Evolutionary conservation across 208 protist genomes (phyloP).

Genomic region (Acanthamoeba healyi): DNA sequence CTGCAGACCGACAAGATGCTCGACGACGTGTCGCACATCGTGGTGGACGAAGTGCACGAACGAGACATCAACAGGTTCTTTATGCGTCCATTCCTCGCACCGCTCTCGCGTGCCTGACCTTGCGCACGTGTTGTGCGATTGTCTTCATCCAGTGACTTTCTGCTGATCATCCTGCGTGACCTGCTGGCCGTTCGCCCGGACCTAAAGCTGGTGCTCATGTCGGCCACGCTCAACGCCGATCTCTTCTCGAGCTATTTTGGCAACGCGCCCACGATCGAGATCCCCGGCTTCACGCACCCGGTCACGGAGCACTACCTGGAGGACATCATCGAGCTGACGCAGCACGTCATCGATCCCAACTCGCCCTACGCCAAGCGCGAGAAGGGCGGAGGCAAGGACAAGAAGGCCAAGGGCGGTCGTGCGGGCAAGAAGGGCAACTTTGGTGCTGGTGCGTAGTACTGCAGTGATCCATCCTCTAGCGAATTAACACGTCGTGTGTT

Average conservation of each 20-base stretch:
- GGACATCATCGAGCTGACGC: slow-evolving; percentile 92
- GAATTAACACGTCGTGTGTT: no score
- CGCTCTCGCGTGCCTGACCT: not conserved
- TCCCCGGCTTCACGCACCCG: slow-evolving; percentile 96
- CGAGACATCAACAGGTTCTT: slow-evolving; percentile 79
- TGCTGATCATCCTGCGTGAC: slow-evolving; percentile 82
- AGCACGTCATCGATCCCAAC: slow-evolving; percentile 85
- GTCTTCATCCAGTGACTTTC: slow-evolving; percentile 67
- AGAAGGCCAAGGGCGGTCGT: slow-evolving; percentile 61
- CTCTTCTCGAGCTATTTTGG: slow-evolving; percentile 85
- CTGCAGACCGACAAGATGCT: slow-evolving; percentile 74
- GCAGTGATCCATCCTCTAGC: not conserved
- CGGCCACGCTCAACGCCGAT: slow-evolving; percentile 88
- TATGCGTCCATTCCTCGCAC: not conserved
- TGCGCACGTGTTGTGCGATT: not conserved
- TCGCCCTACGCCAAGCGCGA: slow-evolving; percentile 44
- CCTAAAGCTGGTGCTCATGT: slow-evolving; percentile 89
- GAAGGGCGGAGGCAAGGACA: not conserved
- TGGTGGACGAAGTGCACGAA: slow-evolving; percentile 91
- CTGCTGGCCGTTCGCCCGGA: slow-evolving; percentile 79
- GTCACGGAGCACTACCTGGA: slow-evolving; percentile 96
- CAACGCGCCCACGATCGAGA: slow-evolving; percentile 87
- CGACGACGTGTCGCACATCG: slow-evolving; percentile 81
- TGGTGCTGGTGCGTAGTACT: slow-evolving; percentile 84
- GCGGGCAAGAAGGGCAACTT: slow-evolving; percentile 81